Conservation (phyloP, 2,329 filamentous ascomycete genomes). For the Cladosporium austrohemisphaericum region DNA sequence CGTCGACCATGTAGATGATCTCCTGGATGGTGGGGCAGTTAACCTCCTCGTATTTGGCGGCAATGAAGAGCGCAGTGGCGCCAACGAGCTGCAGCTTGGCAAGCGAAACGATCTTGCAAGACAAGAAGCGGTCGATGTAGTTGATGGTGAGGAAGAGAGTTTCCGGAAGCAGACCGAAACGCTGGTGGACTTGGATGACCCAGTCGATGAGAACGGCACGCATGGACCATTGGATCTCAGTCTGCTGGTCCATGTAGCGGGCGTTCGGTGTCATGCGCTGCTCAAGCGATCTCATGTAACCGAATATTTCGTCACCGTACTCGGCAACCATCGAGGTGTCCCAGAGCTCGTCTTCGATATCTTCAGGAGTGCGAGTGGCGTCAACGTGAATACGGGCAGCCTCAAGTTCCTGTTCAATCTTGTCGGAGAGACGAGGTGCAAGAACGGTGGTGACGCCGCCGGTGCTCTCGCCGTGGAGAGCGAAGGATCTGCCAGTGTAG, state of each 20-base stretch:
- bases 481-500: conserved; percentile 71
- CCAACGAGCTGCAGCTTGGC: conserved; percentile 94
- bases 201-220: conserved; percentile 95
- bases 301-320: conserved; percentile 93
- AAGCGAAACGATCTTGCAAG: conserved; percentile 88
- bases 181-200: conserved; percentile 91
- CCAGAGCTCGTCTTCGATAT: conserved; percentile 83
- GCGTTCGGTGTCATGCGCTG: conserved; percentile 80
- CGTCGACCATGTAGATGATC: conserved; percentile 98
- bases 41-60: conserved; percentile 98
- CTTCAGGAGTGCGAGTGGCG: conserved; percentile 61
- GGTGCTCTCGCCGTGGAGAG: conserved; percentile 67
- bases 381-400: conserved; percentile 65
- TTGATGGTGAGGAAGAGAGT: conserved; percentile 94
- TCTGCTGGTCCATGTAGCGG: conserved; percentile 94
- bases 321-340: conserved; percentile 98
- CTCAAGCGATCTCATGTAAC: conserved; percentile 87
- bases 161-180: conserved; percentile 87
- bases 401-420: conserved; percentile 69
- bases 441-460: conserved; percentile 62
- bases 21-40: conserved; percentile 93
- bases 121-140: conserved; percentile 95
- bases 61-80: conserved; percentile 90
- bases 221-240: conserved; percentile 99
- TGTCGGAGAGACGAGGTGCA: conserved; percentile 67